Conservation (phyloP, 2,329 filamentous ascomycete genomes). For the Didymella glomerata region DNA sequence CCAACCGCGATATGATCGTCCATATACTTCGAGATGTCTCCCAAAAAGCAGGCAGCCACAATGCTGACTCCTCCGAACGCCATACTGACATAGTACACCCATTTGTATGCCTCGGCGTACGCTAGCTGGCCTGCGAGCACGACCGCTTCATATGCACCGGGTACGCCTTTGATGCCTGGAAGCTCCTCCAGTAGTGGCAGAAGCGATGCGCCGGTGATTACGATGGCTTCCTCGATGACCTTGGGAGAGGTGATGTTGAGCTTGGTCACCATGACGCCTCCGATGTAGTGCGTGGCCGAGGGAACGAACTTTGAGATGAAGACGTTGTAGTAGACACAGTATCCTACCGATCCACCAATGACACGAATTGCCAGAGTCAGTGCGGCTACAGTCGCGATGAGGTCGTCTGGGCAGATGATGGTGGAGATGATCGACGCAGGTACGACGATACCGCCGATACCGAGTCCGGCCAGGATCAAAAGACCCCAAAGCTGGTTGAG, state of each 20-base stretch:
- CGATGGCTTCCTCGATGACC: constrained; percentile 59
- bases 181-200: constrained; percentile 57
- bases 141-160: constrained; percentile 47
- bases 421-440: constrained; percentile 72
- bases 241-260: constrained; percentile 58
- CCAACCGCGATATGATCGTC: constrained; percentile 34
- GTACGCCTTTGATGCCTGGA: constrained; percentile 58
- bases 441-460: constrained; percentile 73
- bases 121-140: constrained; percentile 65
- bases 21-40: constrained; percentile 59
- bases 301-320: constrained; percentile 42
- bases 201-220: constrained; percentile 56
- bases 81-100: constrained; percentile 69
- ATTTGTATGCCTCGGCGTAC: constrained; percentile 67
- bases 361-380: constrained; percentile 73
- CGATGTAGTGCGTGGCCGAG: constrained; percentile 37
- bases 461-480: constrained; percentile 67
- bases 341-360: constrained; percentile 71
- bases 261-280: constrained; percentile 57
- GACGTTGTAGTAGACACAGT: constrained; percentile 58
- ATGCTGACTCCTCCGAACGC: constrained; percentile 67
- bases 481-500: constrained; percentile 64
- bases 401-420: constrained; percentile 73
- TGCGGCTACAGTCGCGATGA: constrained; percentile 73
- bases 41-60: constrained; percentile 65